Evolutionary conservation across 345 rosid genomes (phyloP).

Genomic region (Angophora floribunda): DNA sequence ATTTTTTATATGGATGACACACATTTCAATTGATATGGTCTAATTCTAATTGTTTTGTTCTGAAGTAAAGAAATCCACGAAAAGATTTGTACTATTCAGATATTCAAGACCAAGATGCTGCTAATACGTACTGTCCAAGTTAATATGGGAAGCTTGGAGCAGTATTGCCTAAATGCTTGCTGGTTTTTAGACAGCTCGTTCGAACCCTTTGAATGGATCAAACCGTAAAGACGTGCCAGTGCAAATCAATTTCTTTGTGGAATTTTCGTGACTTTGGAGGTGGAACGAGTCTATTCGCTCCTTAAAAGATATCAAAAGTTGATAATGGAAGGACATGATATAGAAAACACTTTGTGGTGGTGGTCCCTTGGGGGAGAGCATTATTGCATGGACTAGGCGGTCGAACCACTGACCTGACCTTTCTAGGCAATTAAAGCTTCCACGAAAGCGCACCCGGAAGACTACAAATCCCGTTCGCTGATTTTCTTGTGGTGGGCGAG

Average conservation of each 20-base stretch:
- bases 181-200: neutral
- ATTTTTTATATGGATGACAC: too few species aligned
- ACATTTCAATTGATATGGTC: too few species aligned
- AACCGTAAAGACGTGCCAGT: neutral
- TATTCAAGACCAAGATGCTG: neutral
- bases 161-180: neutral
- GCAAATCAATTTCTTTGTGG: neutral
- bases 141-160: neutral
- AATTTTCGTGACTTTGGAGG: neutral
- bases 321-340: neutral
- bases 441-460: neutral
- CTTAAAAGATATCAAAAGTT: neutral
- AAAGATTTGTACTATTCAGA: too few species aligned
- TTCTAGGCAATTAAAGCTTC: neutral
- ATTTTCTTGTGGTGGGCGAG: accelerated
- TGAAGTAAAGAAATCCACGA: too few species aligned
- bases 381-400: neutral
- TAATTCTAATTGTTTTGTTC: too few species aligned
- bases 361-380: neutral
- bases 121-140: neutral
- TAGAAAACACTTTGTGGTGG: accelerated
- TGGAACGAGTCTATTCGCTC: neutral
- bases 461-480: neutral
- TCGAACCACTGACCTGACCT: accelerated
- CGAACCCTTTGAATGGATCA: neutral